Percentiles rank a stretch among this genome's conserved stretches.
phyloP scores from a whole-genome alignment of 139 green algal species.

The Penium margaritaceum region DNA sequence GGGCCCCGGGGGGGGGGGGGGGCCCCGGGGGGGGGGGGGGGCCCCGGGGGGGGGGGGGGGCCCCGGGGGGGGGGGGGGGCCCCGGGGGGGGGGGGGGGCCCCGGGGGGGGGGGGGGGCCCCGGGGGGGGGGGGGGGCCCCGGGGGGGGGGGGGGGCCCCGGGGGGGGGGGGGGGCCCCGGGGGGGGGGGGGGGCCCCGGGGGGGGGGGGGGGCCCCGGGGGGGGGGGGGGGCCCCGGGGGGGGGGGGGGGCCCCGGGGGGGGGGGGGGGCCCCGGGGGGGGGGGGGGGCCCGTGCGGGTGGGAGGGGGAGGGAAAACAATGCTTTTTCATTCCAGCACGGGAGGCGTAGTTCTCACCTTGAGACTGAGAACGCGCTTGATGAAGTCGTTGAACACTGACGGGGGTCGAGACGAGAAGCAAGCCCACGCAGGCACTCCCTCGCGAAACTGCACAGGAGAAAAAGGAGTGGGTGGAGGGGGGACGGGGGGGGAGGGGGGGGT shows the following conservation, averaged over 20 bases:
- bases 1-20: no score
- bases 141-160: no score
- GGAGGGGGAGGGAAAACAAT: not conserved
- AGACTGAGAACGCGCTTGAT: slow-evolving; percentile 66
- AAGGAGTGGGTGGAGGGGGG: not conserved
- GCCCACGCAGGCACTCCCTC: slow-evolving; percentile 64
- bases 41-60: not conserved
- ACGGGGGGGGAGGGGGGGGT: not conserved
- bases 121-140: not conserved
- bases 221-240: not conserved
- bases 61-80: not conserved
- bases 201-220: not conserved
- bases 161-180: no score
- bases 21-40: not conserved
- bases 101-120: not conserved
- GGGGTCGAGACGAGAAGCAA: slow-evolving; percentile 55
- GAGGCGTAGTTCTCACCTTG: slow-evolving; percentile 48
- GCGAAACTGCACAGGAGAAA: slow-evolving; percentile 36
- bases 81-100: not conserved
- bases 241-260: not conserved
- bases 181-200: no score
- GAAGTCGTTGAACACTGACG: slow-evolving; percentile 62
- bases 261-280: not conserved
- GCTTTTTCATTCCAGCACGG: no score
- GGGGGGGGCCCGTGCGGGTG: not conserved